Evolutionary conservation across 768 basidiomycete species (phyloP).

Genomic region (Exidia glandulosa): DNA sequence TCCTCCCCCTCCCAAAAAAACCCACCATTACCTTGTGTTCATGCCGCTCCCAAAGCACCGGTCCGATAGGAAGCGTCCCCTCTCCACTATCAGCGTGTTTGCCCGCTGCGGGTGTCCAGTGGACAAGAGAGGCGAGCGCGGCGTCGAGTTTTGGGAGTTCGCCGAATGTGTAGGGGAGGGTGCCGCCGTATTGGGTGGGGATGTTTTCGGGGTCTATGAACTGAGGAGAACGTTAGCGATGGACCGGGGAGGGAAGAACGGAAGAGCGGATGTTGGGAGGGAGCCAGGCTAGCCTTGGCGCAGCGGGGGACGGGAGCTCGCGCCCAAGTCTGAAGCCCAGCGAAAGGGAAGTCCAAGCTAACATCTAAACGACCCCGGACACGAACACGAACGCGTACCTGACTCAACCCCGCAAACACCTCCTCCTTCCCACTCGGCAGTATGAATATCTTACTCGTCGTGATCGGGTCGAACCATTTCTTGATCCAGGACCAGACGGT

Average conservation of each 20-base stretch:
- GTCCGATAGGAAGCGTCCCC: neutral
- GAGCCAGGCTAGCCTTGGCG: too few relatives aligned
- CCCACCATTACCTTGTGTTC: too few relatives aligned
- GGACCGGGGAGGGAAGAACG: too few relatives aligned
- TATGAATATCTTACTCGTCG: slow-evolving; percentile 66
- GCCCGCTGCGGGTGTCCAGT: neutral
- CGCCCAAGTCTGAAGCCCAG: too few relatives aligned
- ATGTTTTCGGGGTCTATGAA: slow-evolving; percentile 41
- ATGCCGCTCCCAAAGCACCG: neutral
- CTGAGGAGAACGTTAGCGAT: too few relatives aligned
- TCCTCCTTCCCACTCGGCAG: slow-evolving; percentile 17
- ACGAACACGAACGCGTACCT: too few relatives aligned
- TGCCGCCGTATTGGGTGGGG: slow-evolving; percentile 64
- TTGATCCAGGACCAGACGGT: slow-evolving; percentile 81
- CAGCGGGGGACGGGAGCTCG: too few relatives aligned
- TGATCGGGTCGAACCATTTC: slow-evolving; percentile 76
- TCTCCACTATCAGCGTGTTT: neutral
- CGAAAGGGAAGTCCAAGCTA: too few relatives aligned
- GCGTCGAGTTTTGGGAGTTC: slow-evolving; percentile 58
- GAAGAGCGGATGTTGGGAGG: too few relatives aligned
- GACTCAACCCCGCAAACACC: neutral
- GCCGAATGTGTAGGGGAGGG: slow-evolving; percentile 58
- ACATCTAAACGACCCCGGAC: too few relatives aligned
- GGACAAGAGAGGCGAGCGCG: slow-evolving; percentile 9
- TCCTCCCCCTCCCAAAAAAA: too few relatives aligned